A percentile compares a stretch with the other conserved stretches of the same genome.
Evolutionary conservation across 2,329 filamentous ascomycete species (phyloP).

Genomic region (Pseudogymnoascus sp.): DNA sequence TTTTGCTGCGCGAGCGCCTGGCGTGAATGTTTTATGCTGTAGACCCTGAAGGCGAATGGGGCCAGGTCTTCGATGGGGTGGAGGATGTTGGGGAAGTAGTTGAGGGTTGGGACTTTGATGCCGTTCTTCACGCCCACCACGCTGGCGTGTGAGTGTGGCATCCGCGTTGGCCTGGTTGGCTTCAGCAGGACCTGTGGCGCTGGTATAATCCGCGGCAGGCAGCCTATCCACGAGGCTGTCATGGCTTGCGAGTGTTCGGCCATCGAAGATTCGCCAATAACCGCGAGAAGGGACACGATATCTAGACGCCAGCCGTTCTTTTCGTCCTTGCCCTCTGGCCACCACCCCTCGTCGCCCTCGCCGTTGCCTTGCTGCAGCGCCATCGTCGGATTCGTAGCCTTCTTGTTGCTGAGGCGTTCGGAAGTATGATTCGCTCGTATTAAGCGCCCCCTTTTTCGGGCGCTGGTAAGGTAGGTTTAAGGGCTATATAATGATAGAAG

Average conservation of each 20-base stretch:
- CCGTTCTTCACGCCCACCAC: constrained; percentile 54
- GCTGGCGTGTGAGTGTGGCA: constrained; percentile 47
- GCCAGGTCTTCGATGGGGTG: constrained; percentile 45
- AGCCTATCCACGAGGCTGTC: constrained; percentile 50
- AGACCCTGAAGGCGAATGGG: constrained; percentile 42
- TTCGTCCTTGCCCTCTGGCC: constrained; percentile 34
- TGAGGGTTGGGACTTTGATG: constrained; percentile 46
- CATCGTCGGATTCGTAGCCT: background rate
- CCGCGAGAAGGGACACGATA: constrained; percentile 55
- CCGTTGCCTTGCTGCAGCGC: background rate
- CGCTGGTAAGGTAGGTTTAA: background rate
- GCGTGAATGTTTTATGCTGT: constrained; percentile 40
- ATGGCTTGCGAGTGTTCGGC: constrained; percentile 51
- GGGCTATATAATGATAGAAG: background rate
- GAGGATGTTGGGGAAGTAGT: constrained; percentile 56
- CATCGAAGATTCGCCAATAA: constrained; percentile 55
- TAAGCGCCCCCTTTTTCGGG: background rate
- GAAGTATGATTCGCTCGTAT: background rate
- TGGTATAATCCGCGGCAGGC: constrained; percentile 53
- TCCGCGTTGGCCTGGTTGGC: constrained; percentile 45
- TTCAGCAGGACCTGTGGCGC: constrained; percentile 57
- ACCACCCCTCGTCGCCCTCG: constrained; percentile 29
- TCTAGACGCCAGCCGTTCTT: constrained; percentile 48
- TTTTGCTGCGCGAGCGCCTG: background rate
- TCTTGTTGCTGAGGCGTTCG: background rate